Base-by-base conservation (phyloP, 2,329 filamentous ascomycete genomes). In the Xylaria multiplex region DNA sequence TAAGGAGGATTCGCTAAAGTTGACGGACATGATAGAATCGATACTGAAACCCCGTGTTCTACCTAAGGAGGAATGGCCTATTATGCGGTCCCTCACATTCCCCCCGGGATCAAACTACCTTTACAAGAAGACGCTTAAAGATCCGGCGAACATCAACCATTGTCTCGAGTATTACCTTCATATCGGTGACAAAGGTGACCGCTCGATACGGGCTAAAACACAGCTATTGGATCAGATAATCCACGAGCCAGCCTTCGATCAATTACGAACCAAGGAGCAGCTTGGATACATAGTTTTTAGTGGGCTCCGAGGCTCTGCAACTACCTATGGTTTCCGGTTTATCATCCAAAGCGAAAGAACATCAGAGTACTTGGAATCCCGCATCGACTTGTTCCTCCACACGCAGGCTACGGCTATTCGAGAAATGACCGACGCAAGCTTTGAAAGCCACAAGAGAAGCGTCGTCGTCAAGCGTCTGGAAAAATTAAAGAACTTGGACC, bases 201-300 rank as follows among this genome's bases (percentile, higher is more conserved):
- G 89, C n/a, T 76, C 79, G 6, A 79, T 92, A 13, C 88, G 93
- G 19, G 92, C 94, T 14, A 93, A 92, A 78, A 85, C 92, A 0
- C 83, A 96, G 48, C 84, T 99, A 6, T 85, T 97, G 48, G 91
- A 93, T 30, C 96, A 98, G 79, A 91, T 99, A 81, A 90, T 93
- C 0, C 92, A 97, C 63, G 96, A 99, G 80, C 94, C 94, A 3
- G 91, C 91, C 8, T 99, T 98, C 76, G 93, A 99, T 79, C 93
- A 97, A 78, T 85, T 99, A 7, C 89, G 96, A 56, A 98, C 96
- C 49, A 97, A 98, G 79, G 95, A 99, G 78, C 95, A 99, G 80
- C 90, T 99, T 6, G 96, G 96, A 13, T 99, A 99, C 73, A 92
- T 99, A 59, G 95, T 99, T 0, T 97, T 95, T 79, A 95, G 92